These are phyloP conservation scores for Plasmodium blacklocki DNA, from an alignment of 169 alveolate genomes.

Conservation along the genomic window DNA sequence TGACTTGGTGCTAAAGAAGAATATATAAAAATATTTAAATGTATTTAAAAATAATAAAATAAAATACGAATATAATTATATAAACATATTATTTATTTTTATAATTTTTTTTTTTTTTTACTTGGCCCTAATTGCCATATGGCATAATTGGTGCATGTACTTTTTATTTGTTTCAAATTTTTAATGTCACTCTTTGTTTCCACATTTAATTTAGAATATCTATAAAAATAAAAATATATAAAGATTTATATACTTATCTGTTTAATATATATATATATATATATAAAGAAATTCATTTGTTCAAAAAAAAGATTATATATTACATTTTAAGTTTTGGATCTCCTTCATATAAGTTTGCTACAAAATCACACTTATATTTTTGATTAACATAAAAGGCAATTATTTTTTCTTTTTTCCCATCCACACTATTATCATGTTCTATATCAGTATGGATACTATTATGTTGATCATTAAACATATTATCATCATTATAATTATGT, in stretches of 20 bases:
- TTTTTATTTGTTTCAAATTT: slow-evolving; percentile 27
- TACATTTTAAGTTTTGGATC: slow-evolving; percentile 34
- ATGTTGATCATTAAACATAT: background rate
- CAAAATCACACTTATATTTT: slow-evolving; percentile 56
- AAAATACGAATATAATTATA: background rate
- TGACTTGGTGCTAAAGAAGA: slow-evolving; percentile 11
- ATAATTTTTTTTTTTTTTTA: background rate
- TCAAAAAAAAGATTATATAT: background rate
- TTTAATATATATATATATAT: background rate
- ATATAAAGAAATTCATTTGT: background rate
- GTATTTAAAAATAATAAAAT: background rate
- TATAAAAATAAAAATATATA: background rate
- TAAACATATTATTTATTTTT: background rate
- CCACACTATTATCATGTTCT: background rate
- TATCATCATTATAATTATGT: background rate
- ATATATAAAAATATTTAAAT: background rate
- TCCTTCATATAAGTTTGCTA: slow-evolving; percentile 31
- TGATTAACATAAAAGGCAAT: slow-evolving; percentile 51
- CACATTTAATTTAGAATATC: slow-evolving; percentile 50
- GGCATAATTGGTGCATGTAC: slow-evolving; percentile 26
- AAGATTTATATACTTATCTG: too few species aligned
- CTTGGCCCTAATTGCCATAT: slow-evolving; percentile 62
- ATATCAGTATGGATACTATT: background rate
- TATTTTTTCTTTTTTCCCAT: slow-evolving; percentile 3
- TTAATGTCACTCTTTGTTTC: slow-evolving; percentile 63